Percentiles rank a stretch among this genome's conserved stretches.
phyloP scores from a whole-genome alignment of 2,329 filamentous ascomycete genomes.

The Colletotrichum sp. region DNA sequence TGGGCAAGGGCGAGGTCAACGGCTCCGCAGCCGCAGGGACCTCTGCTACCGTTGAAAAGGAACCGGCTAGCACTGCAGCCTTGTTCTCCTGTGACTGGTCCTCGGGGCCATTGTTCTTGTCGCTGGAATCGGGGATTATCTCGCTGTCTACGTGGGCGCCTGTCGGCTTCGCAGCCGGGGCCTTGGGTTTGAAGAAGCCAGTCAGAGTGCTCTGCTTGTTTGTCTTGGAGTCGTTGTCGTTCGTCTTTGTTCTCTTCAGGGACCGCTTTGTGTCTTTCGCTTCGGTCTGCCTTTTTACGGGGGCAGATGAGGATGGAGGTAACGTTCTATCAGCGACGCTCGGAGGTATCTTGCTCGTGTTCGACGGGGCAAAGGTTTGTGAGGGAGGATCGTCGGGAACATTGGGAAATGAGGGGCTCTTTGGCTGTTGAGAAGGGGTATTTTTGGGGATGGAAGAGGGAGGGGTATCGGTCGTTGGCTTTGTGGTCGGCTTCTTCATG shows the following conservation, averaged over 20 bases:
- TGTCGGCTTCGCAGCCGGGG: not conserved
- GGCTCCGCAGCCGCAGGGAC: not conserved
- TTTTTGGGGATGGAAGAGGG: not conserved
- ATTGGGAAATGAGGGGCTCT: not conserved
- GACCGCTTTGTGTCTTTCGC: slow-evolving; percentile 28
- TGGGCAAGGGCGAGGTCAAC: not conserved
- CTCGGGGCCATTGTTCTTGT: not conserved
- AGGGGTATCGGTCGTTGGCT: not conserved
- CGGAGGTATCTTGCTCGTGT: not conserved
- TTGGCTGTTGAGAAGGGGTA: not conserved
- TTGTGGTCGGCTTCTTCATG: slow-evolving; percentile 53
- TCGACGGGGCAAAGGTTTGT: not conserved
- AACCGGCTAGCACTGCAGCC: not conserved
- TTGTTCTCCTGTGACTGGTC: not conserved
- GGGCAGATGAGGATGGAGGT: slow-evolving; percentile 4
- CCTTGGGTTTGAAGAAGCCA: slow-evolving; percentile 78
- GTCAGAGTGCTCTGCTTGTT: slow-evolving; percentile 65
- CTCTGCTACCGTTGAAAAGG: not conserved
- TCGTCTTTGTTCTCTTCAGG: slow-evolving; percentile 40
- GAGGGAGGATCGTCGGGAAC: not conserved
- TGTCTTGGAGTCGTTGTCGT: slow-evolving; percentile 26
- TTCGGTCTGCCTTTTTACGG: slow-evolving; percentile 21
- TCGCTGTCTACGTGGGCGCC: not conserved
- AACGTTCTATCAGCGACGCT: not conserved
- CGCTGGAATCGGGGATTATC: not conserved